Conservation (phyloP, 345 rosid genomes). For the Reutealis trisperma region DNA sequence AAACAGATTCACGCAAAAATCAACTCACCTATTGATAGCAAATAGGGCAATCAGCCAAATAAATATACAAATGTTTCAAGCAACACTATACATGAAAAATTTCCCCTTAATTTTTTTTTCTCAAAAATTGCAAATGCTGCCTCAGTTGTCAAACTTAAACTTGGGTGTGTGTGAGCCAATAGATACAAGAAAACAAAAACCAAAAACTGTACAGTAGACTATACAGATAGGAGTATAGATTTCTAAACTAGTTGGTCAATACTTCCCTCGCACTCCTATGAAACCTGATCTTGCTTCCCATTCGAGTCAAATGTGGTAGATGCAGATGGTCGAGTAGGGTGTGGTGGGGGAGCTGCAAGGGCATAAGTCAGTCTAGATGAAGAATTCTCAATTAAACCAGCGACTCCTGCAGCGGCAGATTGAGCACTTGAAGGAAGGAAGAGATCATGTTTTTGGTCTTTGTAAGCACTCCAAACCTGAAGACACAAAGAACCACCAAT, state of each 20-base stretch:
- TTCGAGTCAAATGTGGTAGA: constrained; percentile 33
- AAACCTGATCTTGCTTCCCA: constrained; percentile 38
- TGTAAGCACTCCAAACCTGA: constrained; percentile 95
- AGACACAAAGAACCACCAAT: not conserved
- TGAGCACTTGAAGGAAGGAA: constrained; percentile 95
- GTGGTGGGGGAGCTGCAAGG: constrained; percentile 76
- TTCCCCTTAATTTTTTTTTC: not conserved
- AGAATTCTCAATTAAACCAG: constrained; percentile 90
- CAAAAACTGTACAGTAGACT: constrained; percentile 49
- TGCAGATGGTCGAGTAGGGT: constrained; percentile 39
- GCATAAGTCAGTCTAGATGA: constrained; percentile 78
- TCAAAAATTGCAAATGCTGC: constrained; percentile 10
- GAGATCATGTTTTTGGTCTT: constrained; percentile 97
- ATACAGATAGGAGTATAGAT: constrained; percentile 25
- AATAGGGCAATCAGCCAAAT: constrained; percentile 17
- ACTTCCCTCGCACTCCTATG: constrained; percentile 17
- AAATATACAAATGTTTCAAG: constrained; percentile 31
- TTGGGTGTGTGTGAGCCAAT: not conserved
- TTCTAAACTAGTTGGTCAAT: constrained; percentile 10
- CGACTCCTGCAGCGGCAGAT: constrained; percentile 92
- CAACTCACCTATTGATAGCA: constrained; percentile 26
- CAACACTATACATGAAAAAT: constrained; percentile 30
- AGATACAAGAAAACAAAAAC: not conserved
- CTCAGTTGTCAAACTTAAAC: not conserved
- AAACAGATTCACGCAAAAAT: constrained; percentile 27